Evolutionary conservation across 305 asterid species (phyloP), one percentile per base, ranked within the genome.

Genomic region (Solanum hybrid): DNA sequence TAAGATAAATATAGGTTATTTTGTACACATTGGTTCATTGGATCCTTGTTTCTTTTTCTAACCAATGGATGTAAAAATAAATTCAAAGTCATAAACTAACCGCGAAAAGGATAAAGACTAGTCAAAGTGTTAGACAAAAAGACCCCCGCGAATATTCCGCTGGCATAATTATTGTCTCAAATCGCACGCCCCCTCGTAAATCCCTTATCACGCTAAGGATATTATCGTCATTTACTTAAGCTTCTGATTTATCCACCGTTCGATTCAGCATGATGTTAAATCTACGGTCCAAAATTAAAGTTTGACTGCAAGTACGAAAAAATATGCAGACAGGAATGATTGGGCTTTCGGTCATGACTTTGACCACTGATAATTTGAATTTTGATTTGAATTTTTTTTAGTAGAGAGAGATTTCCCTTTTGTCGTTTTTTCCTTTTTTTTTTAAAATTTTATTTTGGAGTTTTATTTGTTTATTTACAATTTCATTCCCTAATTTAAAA

Each of bases 101-200:
- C 88, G 80, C 89, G 66, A 89, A 89, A 79, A 89, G 36, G 82
- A 89, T 88, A 31, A 35, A 37, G 88, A 40, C 86, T 86, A 26
- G 91, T 90, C 93, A 92, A 92, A 92, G 3, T 40, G 19, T 72
- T 90, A 24, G 91, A 88, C 92, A 90, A 90, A 38, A 85, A 79
- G 51, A 56, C 29, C 86, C 92, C 92, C 95, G 96, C 98, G 97
- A 90, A 93, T 95, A 94, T 94, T 93, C 96, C 95, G 95, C 93
- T 73, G 81, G 87, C 90, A 85, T 86, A 90, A 78, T 91, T 73
- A 91, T 88, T 85, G 88, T 85, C 89, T 29, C 81, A 90, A 88
- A 69, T 85, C 88, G 56, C 78, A 69, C 64, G 64, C 80, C 82
- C 78, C 93, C 90, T 90, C 90, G 92, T 94, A 87, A 90, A 76